phyloP scores from a whole-genome alignment of 108 stramenopile species.

The Skeletonema marinoi region DNA sequence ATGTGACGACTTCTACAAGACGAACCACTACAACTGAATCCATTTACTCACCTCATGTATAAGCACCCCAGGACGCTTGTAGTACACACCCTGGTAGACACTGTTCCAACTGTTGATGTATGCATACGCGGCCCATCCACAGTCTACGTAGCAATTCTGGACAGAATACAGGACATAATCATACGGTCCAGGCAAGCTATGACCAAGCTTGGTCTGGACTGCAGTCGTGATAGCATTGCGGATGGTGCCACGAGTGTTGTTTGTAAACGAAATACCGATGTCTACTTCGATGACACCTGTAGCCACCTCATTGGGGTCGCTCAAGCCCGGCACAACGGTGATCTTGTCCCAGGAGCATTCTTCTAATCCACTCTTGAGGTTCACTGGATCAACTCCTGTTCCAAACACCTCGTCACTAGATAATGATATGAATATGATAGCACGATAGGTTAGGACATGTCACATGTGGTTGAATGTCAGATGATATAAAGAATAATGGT shows the following conservation, averaged over 20 bases:
- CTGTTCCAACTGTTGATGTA: too few relatives aligned
- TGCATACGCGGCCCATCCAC: too few relatives aligned
- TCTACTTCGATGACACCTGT: neutral
- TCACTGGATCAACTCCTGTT: neutral
- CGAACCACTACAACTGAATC: too few relatives aligned
- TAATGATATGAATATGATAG: neutral
- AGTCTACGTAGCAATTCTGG: too few relatives aligned
- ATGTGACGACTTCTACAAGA: too few relatives aligned
- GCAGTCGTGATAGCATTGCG: neutral
- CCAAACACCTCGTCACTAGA: neutral
- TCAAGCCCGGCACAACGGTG: neutral
- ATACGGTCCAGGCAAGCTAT: neutral
- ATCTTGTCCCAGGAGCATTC: too few relatives aligned
- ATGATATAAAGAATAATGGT: too few relatives aligned
- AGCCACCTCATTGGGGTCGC: neutral
- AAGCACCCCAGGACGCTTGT: neutral
- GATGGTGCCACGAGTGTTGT: neutral
- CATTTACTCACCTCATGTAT: neutral
- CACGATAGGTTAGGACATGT: neutral
- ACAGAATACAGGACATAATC: too few relatives aligned
- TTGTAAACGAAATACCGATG: neutral
- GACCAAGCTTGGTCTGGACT: neutral
- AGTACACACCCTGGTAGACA: neutral
- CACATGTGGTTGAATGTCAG: neutral
- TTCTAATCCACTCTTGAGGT: neutral